Evolutionary conservation across 2,329 filamentous ascomycete genomes (phyloP).

Genomic region (Claviceps sp.): DNA sequence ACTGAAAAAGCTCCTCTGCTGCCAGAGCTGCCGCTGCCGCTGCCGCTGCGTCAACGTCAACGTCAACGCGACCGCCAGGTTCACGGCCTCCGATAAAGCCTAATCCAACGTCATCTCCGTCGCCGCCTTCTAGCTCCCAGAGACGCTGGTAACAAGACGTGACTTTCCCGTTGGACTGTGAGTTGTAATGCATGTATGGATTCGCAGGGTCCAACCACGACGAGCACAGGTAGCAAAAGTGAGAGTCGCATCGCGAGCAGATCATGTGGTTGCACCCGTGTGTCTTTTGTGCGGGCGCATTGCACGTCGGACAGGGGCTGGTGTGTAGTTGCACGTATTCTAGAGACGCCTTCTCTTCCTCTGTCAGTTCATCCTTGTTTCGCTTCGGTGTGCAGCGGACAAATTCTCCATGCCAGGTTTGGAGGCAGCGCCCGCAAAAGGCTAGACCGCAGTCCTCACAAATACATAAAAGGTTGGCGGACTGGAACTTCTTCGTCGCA

Average conservation of each 20-base stretch:
- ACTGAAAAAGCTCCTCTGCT: not conserved
- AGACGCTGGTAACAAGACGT: constrained; percentile 71
- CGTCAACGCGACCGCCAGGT: not conserved
- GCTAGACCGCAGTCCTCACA: constrained; percentile 85
- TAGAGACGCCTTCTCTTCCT: constrained; percentile 74
- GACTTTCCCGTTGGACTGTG: constrained; percentile 32
- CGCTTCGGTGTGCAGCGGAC: constrained; percentile 53
- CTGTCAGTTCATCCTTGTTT: constrained; percentile 56
- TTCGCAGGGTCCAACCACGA: constrained; percentile 72
- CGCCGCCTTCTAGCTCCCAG: constrained; percentile 80
- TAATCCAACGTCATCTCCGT: constrained; percentile 42
- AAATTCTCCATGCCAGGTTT: constrained; percentile 90
- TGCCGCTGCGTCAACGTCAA: not conserved
- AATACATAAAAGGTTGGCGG: constrained; percentile 58
- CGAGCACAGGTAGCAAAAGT: constrained; percentile 92
- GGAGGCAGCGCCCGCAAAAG: constrained; percentile 58
- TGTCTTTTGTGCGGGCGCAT: constrained; percentile 73
- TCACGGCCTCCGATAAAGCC: constrained; percentile 28
- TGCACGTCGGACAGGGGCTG: constrained; percentile 80
- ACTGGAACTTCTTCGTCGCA: constrained; percentile 21
- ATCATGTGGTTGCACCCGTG: constrained; percentile 96
- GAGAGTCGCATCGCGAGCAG: constrained; percentile 76
- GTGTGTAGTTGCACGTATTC: constrained; percentile 75
- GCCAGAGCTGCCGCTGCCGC: not conserved
- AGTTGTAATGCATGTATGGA: constrained; percentile 83